Evolutionary conservation across 441 rosid genomes (phyloP).

Genomic region (Manihot esculenta): DNA sequence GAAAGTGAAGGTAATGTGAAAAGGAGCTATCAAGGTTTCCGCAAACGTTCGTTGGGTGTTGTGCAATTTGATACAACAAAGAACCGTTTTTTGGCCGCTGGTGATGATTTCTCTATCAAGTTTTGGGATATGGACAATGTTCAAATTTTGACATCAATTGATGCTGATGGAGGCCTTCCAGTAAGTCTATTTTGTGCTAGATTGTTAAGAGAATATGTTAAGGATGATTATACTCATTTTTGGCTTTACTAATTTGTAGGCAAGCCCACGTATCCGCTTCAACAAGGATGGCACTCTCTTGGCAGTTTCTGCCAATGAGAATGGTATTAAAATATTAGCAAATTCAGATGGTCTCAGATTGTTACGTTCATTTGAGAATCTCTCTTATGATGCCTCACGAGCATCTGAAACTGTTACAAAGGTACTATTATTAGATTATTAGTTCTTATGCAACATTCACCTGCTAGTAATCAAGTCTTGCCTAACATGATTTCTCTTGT

Average conservation of each 20-base stretch:
- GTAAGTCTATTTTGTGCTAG: constrained; percentile 28
- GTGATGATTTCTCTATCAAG: constrained; percentile 49
- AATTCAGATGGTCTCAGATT: constrained; percentile 81
- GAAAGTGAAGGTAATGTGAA: constrained; percentile 42
- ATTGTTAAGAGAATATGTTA: constrained; percentile 7
- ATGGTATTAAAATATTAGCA: constrained; percentile 81
- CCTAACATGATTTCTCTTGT: constrained; percentile 28
- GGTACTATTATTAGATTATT: constrained; percentile 39
- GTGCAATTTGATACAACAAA: constrained; percentile 47
- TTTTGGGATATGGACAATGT: constrained; percentile 55
- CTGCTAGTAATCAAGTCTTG: constrained; percentile 8
- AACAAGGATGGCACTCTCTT: constrained; percentile 92
- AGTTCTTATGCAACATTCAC: constrained; percentile 15
- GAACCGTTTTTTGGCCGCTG: constrained; percentile 52
- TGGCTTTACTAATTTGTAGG: constrained; percentile 43
- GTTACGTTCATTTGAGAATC: constrained; percentile 63
- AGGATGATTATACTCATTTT: constrained; percentile 26
- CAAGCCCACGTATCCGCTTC: constrained; percentile 88
- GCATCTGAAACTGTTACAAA: constrained; percentile 60
- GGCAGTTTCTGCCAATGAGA: constrained; percentile 93
- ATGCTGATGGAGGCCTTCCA: constrained; percentile 47
- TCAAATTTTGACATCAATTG: constrained; percentile 36
- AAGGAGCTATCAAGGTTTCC: constrained; percentile 33
- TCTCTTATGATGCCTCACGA: constrained; percentile 60
- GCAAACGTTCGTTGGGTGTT: constrained; percentile 35